phyloP scores from a whole-genome alignment of 371 early-diverging fungal species.

The Actinomortierella ambigua region DNA sequence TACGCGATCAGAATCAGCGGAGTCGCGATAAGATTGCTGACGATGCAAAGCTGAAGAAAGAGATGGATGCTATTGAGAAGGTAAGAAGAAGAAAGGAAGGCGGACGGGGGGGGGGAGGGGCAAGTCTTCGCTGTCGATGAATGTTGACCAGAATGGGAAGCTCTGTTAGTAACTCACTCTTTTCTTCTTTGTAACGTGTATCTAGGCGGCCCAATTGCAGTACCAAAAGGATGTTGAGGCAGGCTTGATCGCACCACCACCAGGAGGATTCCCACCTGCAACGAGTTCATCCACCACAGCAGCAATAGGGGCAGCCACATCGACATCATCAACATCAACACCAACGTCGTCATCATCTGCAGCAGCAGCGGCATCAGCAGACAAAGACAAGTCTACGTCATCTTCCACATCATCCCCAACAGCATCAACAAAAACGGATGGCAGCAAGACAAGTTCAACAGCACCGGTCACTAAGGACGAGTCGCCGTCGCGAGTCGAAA shows the following conservation, averaged over 20 bases:
- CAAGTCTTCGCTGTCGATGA: too few species aligned
- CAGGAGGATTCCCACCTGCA: slow-evolving; percentile 22
- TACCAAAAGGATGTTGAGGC: slow-evolving; percentile 47
- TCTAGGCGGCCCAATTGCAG: slow-evolving; percentile 24
- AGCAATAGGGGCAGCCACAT: not conserved
- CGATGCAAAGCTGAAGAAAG: slow-evolving; percentile 53
- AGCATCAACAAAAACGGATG: not conserved
- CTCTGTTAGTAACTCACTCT: not conserved
- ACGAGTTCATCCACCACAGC: slow-evolving; percentile 6
- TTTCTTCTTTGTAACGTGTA: not conserved
- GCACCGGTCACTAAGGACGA: slow-evolving; percentile 2
- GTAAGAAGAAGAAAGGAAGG: slow-evolving; percentile 9
- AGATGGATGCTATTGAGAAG: slow-evolving; percentile 68
- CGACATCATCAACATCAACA: not conserved
- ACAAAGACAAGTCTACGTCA: not conserved
- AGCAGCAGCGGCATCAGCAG: not conserved
- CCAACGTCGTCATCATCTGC: not conserved
- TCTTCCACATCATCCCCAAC: not conserved
- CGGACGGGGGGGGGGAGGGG: too few species aligned
- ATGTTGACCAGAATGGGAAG: too few species aligned
- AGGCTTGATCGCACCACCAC: slow-evolving; percentile 34
- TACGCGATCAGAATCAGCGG: slow-evolving; percentile 67
- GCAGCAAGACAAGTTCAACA: slow-evolving; percentile 11
- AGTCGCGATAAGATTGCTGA: slow-evolving; percentile 61
- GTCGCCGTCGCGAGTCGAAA: not conserved